Percentiles rank a stretch among this genome's conserved stretches.
phyloP scores from a whole-genome alignment of 768 basidiomycete species.

The Amanita muscaria region DNA sequence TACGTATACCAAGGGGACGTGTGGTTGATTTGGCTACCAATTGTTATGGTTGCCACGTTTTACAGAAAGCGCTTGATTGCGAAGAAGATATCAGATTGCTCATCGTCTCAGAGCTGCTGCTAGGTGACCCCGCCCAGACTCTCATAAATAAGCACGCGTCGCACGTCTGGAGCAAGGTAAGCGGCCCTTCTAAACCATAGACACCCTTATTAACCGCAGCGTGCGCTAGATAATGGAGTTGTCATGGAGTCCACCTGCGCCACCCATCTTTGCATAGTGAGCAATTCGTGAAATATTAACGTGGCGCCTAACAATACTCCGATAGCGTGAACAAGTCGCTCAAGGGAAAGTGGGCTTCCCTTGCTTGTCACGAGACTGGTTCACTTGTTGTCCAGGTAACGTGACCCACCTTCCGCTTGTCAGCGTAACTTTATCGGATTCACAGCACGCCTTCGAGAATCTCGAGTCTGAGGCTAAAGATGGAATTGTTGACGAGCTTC shows the following conservation, averaged over 20 bases:
- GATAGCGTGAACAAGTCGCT: slow-evolving; percentile 77
- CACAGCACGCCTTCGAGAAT: slow-evolving; percentile 77
- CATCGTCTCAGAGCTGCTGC: slow-evolving; percentile 77
- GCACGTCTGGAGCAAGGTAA: slow-evolving; percentile 87
- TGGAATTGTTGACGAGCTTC: slow-evolving; percentile 76
- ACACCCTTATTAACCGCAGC: slow-evolving; percentile 8
- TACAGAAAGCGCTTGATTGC: slow-evolving; percentile 86
- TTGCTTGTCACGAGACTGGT: slow-evolving; percentile 87
- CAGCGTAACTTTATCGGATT: slow-evolving; percentile 4
- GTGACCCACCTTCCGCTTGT: background rate
- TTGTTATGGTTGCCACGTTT: slow-evolving; percentile 83
- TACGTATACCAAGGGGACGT: slow-evolving; percentile 59
- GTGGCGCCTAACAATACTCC: slow-evolving; percentile 1
- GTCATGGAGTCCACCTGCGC: slow-evolving; percentile 79
- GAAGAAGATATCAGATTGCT: slow-evolving; percentile 79
- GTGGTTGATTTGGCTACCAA: slow-evolving; percentile 84
- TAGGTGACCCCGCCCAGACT: slow-evolving; percentile 79
- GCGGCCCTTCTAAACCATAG: slow-evolving; percentile 1
- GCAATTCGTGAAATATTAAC: slow-evolving; percentile 20
- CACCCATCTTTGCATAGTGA: slow-evolving; percentile 82
- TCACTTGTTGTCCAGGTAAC: slow-evolving; percentile 79
- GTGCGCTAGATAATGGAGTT: slow-evolving; percentile 73
- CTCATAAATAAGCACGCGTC: slow-evolving; percentile 87
- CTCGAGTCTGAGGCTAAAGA: slow-evolving; percentile 78
- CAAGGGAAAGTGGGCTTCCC: slow-evolving; percentile 81